Base-by-base conservation (phyloP, 2,329 filamentous ascomycete species). In the Dactylonectria estremocensis region DNA sequence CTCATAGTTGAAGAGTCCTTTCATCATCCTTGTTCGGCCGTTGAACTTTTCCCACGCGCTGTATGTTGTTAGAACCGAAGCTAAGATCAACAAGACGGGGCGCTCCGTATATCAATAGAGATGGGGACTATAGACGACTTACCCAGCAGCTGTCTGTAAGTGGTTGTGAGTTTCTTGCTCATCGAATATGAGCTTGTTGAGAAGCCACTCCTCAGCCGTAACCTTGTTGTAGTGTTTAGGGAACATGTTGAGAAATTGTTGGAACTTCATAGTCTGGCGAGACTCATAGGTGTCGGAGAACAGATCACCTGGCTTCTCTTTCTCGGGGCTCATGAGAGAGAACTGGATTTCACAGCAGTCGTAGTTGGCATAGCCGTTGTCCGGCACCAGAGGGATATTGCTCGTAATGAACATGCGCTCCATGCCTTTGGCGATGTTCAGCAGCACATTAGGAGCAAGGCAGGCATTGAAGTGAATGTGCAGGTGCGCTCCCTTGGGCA, bases 391-490 rank as follows among this genome's bases (percentile, higher is more conserved):
- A 4, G 86, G 85, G 35, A 83, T 73, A 49, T 79, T 70, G 80
- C 90, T 93, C 64, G 87, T 89, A 72, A 94, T 90, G 75, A 89
- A 93, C 90, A 95, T 93, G 70, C 87, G 87, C 1, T 86, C 75
- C 83, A 91, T 89, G 5, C 69, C 83, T 82, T 83, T 87, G 70
- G 83, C 88, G 71, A 83, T 83, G 24, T 82, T 79, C 13, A 94
- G 83, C 20, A 94, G 82, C 5, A 90, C 84, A 2, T 83, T 78
- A 10, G 92, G 91, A 14, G 84, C 82, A 5, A 94, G 82, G 67
- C 92, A 93, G n/a, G 92, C 87, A 77, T 94, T 95, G 83, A 93
- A 94, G 78, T 95, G 92, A 24, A 94, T 87, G 78, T 95, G 92
- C 24, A 94, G 83, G 76, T 94, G 90, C 0, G 87, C 87, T 2